Evolutionary conservation across 108 stramenopile species (phyloP).

Genomic region (Cyclotella baltica): DNA sequence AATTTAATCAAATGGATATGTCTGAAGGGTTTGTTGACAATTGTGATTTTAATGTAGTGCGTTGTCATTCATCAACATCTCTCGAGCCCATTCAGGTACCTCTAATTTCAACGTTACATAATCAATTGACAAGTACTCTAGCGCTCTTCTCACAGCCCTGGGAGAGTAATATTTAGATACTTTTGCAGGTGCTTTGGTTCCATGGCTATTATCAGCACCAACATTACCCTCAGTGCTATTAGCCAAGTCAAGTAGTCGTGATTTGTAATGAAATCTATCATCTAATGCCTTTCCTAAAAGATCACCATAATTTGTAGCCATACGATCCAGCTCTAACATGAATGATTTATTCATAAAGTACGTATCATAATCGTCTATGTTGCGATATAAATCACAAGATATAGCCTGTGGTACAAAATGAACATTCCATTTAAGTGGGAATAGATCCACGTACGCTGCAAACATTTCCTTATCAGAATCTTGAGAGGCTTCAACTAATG

Average conservation of each 20-base stretch:
- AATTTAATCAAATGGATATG: too few relatives aligned
- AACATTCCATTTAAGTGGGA: constrained; percentile 72
- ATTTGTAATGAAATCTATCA: constrained; percentile 35
- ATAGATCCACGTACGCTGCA: constrained; percentile 64
- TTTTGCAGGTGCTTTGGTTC: constrained; percentile 37
- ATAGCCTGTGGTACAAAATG: constrained; percentile 68
- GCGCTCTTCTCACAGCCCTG: constrained; percentile 51
- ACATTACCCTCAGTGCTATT: constrained; percentile 6
- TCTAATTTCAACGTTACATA: constrained; percentile 55
- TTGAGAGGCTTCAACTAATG: constrained; percentile 15
- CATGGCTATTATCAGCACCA: constrained; percentile 26
- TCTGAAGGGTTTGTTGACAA: not conserved
- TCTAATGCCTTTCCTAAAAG: constrained; percentile 23
- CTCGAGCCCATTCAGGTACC: constrained; percentile 65
- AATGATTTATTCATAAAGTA: constrained; percentile 61
- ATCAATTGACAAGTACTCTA: constrained; percentile 73
- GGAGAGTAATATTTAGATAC: constrained; percentile 64
- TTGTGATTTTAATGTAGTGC: not conserved
- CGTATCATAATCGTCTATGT: constrained; percentile 55
- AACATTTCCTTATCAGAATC: constrained; percentile 51
- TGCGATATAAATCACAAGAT: constrained; percentile 65
- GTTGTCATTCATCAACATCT: constrained; percentile 54
- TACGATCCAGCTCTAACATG: constrained; percentile 40
- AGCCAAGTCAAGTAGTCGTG: not conserved
- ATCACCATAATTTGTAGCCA: constrained; percentile 38